Percentiles rank a stretch among this genome's conserved stretches.
These are phyloP conservation scores for Plenodomus tracheiphilus DNA, from an alignment of 2,329 filamentous ascomycete species.

Conservation along the genomic window DNA sequence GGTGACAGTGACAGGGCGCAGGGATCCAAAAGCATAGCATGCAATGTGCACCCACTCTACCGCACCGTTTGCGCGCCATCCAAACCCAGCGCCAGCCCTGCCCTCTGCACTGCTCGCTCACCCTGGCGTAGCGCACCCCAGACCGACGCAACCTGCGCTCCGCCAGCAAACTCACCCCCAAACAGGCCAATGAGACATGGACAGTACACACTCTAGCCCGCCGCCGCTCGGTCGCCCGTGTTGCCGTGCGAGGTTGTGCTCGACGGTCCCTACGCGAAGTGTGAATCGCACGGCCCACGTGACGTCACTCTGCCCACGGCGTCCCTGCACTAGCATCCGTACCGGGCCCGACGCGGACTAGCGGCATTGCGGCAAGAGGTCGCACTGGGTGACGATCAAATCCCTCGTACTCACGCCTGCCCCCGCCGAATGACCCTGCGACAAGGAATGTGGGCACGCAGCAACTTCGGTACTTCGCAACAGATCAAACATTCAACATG, in stretches of 20 bases:
- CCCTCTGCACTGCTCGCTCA: no score
- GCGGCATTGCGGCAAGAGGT: neutral
- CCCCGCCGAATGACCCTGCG: neutral
- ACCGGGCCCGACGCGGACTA: neutral
- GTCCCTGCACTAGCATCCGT: constrained; percentile 1
- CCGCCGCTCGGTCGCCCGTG: neutral
- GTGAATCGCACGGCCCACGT: neutral
- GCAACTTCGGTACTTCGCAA: no score
- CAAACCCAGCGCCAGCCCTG: constrained; percentile 8
- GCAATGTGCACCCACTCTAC: constrained; percentile 3
- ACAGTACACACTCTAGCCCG: neutral
- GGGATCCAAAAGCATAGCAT: no score
- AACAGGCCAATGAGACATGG: constrained; percentile 6
- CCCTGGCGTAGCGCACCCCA: no score
- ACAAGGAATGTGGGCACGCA: neutral
- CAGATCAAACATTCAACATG: no score
- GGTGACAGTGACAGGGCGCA: constrained; percentile 1
- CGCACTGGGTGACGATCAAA: constrained; percentile 1
- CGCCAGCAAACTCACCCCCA: neutral
- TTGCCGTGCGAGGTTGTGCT: neutral
- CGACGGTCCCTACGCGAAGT: neutral
- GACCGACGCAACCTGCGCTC: constrained; percentile 2
- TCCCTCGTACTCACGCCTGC: neutral
- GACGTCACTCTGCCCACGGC: neutral
- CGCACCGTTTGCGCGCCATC: constrained; percentile 9